Conservation (phyloP, 2,329 filamentous ascomycete genomes). For the Penicillium sp. region DNA sequence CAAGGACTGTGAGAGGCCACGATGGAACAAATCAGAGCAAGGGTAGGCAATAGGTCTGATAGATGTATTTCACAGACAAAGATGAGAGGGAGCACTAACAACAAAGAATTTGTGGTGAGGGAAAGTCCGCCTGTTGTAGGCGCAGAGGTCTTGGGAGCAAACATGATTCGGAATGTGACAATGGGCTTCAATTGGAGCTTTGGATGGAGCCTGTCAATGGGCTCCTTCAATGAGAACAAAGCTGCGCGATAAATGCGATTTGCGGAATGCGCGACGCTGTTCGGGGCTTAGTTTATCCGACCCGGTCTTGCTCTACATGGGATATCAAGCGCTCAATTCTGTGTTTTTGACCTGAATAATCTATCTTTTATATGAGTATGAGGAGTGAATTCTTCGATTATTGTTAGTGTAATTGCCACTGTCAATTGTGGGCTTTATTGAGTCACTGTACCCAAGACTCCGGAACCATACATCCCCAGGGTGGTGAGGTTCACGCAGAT, state of each 20-base stretch:
- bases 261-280: slow-evolving; percentile 15
- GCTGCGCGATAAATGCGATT: slow-evolving; percentile 16
- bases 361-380: neutral
- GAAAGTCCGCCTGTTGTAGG: slow-evolving; percentile 44
- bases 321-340: neutral
- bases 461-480: neutral
- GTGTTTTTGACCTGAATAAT: neutral
- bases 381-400: too few relatives aligned
- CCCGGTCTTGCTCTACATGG: neutral
- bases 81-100: slow-evolving; percentile 39
- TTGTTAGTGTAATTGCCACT: neutral
- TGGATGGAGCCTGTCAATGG: slow-evolving; percentile 5
- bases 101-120: slow-evolving; percentile 55
- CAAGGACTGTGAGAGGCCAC: neutral
- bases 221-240: neutral
- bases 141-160: slow-evolving; percentile 37
- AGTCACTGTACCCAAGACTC: neutral
- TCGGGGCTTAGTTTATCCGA: slow-evolving; percentile 19
- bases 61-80: slow-evolving; percentile 1
- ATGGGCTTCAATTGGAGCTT: slow-evolving; percentile 1
- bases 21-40: slow-evolving; percentile 5
- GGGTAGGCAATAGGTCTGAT: slow-evolving; percentile 5
- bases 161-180: slow-evolving; percentile 29
- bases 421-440: neutral
- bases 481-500: neutral